Base-by-base conservation (phyloP, 2,329 filamentous ascomycete genomes). In the Fusarium subglutinans region DNA sequence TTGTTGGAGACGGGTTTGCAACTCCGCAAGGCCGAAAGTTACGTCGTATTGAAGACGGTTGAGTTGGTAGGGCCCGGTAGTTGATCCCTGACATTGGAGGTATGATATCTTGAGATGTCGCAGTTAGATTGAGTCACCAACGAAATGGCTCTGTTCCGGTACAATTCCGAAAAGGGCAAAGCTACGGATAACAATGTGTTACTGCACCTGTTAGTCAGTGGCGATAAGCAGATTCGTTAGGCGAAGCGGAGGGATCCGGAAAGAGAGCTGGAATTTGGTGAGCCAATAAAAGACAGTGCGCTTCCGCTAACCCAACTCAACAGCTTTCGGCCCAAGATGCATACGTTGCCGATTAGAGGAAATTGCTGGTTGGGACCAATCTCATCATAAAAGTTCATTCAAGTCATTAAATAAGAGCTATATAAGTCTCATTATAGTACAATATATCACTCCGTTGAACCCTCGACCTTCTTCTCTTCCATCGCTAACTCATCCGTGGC, bases 401-500 rank as follows among this genome's bases (percentile, higher is more conserved):
- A 55, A 5, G 5, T 37, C 38, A 35, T 61, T 53, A 33, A 11
- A 26, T 12, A 0, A 3, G 17, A 13, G 13, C 2, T 51, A 37
- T 18, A 58, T 7, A 22, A 28, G 5, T 4, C 4, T 6, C 11
- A 8, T 9, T 24, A 3, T 33, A 10, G 7, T 18, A 35, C 10
- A 2, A 1, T 3, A 7, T 0, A 6, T 65, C 17, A 60, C 26
- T 30, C 13, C 14, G 40, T 73, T 1, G 20, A 24, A 22, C 53
- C 43, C 15, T 56, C 54, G 2, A 72, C 28, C 41, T 68, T 71
- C 17, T 74, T 73, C 7, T 73, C 71, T 13, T 73, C 66, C 35
- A 44, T 67, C 3, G 70, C 71, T 12, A 74, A 48, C n/a, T 72
- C 71, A 15, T 73, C 66, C 3, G 66, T 68, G 1, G 30, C 44